Evolutionary conservation across 2,329 filamentous ascomycete genomes (phyloP).

Genomic region (Tolypocladium cylindrosporum): DNA sequence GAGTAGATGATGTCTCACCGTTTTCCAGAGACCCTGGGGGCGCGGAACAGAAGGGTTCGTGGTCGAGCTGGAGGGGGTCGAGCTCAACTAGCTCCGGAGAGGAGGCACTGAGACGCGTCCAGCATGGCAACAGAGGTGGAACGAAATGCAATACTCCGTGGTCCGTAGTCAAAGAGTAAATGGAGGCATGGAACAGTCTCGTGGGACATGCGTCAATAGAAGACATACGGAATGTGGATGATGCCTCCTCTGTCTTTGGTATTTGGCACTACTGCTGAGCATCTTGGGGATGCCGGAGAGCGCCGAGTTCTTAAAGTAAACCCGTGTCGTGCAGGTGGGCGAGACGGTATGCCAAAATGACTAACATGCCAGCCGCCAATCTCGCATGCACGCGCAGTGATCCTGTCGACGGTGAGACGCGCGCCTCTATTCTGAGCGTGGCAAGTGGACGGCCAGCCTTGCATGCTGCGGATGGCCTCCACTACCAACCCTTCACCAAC

Average conservation of each 20-base stretch:
- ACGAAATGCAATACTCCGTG: not conserved
- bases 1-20: not conserved
- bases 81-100: not conserved
- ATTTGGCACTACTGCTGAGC: not conserved
- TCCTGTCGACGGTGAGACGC: not conserved
- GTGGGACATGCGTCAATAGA: not conserved
- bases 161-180: not conserved
- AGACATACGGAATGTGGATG: not conserved
- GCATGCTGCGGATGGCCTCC: not conserved
- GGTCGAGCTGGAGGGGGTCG: not conserved
- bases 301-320: too few species aligned
- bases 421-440: not conserved
- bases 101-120: not conserved
- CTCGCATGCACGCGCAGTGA: not conserved
- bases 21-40: not conserved
- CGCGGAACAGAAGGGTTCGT: not conserved
- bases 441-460: not conserved
- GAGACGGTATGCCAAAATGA: not conserved
- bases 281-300: too few species aligned
- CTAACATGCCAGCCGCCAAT: too few species aligned
- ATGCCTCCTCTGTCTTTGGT: not conserved
- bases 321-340: not conserved
- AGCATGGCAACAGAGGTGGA: not conserved
- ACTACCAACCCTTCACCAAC: not conserved
- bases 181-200: too few species aligned